Conservation (phyloP, 176 grass and related monocot species). For the Carex scoparia region DNA sequence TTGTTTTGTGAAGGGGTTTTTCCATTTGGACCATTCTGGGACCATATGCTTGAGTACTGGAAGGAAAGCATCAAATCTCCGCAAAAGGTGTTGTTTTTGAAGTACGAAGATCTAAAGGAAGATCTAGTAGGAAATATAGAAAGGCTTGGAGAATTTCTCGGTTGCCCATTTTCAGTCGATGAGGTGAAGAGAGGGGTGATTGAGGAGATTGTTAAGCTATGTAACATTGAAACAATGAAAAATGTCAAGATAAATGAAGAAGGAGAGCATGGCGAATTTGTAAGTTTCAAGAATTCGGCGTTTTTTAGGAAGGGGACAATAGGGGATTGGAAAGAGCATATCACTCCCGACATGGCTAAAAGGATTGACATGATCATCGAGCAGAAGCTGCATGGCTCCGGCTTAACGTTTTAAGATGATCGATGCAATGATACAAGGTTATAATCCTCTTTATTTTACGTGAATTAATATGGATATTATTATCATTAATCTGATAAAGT, state of each 20-base stretch:
- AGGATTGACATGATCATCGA: conserved; percentile 30
- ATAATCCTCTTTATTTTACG: not conserved
- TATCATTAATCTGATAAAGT: not conserved
- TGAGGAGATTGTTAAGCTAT: conserved; percentile 18
- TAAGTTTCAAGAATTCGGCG: conserved; percentile 29
- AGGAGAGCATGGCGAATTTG: not conserved
- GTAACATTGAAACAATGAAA: conserved; percentile 22
- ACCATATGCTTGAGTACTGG: conserved; percentile 43
- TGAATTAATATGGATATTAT: not conserved
- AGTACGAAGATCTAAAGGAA: conserved; percentile 37
- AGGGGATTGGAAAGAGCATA: conserved; percentile 44
- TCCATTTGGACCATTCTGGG: conserved; percentile 31
- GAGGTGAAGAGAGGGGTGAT: conserved; percentile 19
- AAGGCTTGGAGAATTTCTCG: conserved; percentile 33
- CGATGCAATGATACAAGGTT: not conserved
- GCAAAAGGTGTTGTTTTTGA: conserved; percentile 37
- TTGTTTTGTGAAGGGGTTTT: conserved; percentile 31
- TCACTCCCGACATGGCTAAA: conserved; percentile 29
- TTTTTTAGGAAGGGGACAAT: conserved; percentile 39
- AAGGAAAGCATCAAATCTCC: conserved; percentile 27
- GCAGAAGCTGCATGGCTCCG: conserved; percentile 34
- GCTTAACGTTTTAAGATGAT: conserved; percentile 14
- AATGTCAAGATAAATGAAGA: conserved; percentile 27
- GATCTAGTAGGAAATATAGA: conserved; percentile 9
- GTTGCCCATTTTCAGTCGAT: conserved; percentile 31